phyloP scores from a whole-genome alignment of 352 stramenopile genomes.

The Pythium phragmitis region DNA sequence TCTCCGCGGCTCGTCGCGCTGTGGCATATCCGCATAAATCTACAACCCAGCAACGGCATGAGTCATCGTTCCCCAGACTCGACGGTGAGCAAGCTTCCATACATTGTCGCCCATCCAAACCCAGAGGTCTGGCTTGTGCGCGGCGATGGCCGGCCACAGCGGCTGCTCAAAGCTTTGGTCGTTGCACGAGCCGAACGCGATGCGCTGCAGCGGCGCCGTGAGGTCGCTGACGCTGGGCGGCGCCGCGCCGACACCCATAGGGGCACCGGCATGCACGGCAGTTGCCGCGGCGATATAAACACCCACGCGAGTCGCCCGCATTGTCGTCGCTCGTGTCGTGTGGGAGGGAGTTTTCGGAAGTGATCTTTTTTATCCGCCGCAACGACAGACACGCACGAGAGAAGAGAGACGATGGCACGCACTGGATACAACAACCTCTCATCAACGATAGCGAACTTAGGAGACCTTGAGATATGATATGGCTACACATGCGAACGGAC shows the following conservation, averaged over 20 bases:
- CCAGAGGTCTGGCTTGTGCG: slow-evolving; percentile 69
- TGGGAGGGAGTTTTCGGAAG: slow-evolving; percentile 1
- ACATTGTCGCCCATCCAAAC: slow-evolving; percentile 88
- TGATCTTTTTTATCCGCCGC: slow-evolving; percentile 7
- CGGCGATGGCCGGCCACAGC: slow-evolving; percentile 65
- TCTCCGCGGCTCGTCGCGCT: slow-evolving; percentile 42
- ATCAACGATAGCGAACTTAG: slow-evolving; percentile 3
- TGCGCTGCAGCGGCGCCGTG: slow-evolving; percentile 40
- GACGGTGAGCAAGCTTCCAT: not conserved
- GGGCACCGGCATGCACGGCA: too few species aligned
- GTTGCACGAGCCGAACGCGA: slow-evolving; percentile 87
- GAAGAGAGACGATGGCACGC: not conserved
- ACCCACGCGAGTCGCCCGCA: not conserved
- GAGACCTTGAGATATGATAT: slow-evolving; percentile 7
- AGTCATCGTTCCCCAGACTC: too few species aligned
- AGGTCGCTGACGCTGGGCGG: slow-evolving; percentile 35
- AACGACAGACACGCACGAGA: slow-evolving; percentile 8
- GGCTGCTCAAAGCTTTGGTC: slow-evolving; percentile 83
- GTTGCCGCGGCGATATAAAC: too few species aligned
- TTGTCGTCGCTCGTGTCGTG: not conserved
- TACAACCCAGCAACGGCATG: slow-evolving; percentile 12
- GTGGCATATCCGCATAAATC: slow-evolving; percentile 79
- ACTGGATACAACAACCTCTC: slow-evolving; percentile 3
- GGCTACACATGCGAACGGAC: slow-evolving; percentile 5
- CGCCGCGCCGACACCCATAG: not conserved